Percentiles rank a stretch among this genome's conserved stretches.
These are phyloP conservation scores for Globisporangium parvum DNA, from an alignment of 352 stramenopile genomes.

Conservation along the genomic window DNA sequence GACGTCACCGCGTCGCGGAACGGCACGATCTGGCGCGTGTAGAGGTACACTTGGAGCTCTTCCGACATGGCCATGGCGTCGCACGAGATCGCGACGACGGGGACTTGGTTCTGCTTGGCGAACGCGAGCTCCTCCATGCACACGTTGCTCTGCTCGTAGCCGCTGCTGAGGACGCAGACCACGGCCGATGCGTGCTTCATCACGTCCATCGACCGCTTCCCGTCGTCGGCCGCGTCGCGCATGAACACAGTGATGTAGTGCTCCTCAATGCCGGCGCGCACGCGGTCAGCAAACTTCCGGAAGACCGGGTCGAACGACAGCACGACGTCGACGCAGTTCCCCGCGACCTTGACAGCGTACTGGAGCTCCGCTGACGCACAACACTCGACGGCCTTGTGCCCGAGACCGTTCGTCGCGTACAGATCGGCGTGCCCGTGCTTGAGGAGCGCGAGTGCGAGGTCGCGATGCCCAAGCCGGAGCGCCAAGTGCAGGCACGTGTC, in stretches of 20 bases:
- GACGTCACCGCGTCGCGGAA: conserved; percentile 54
- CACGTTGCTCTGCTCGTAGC: conserved; percentile 53
- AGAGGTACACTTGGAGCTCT: conserved; percentile 72
- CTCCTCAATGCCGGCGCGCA: conserved; percentile 63
- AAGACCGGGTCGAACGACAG: conserved; percentile 73
- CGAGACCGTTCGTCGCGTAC: conserved; percentile 44
- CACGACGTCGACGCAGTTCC: conserved; percentile 65
- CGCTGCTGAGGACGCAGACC: conserved; percentile 63
- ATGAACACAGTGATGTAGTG: conserved; percentile 76
- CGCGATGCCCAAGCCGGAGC: conserved; percentile 46
- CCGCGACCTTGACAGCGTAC: conserved; percentile 69
- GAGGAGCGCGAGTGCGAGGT: conserved; percentile 59
- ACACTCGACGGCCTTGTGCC: conserved; percentile 60
- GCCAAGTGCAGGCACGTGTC: conserved; percentile 76
- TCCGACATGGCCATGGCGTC: conserved; percentile 55
- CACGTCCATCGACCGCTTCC: conserved; percentile 34
- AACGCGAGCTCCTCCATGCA: conserved; percentile 78
- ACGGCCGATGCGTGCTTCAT: conserved; percentile 65
- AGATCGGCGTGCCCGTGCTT: conserved; percentile 48
- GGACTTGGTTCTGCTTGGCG: conserved; percentile 61
- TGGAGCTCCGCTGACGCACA: conserved; percentile 69
- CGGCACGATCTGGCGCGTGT: conserved; percentile 74
- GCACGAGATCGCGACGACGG: conserved; percentile 68
- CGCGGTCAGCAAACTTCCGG: conserved; percentile 45
- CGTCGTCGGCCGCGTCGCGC: conserved; percentile 38